phyloP scores from a whole-genome alignment of 129 eudicot species.

The Tagetes patula region DNA sequence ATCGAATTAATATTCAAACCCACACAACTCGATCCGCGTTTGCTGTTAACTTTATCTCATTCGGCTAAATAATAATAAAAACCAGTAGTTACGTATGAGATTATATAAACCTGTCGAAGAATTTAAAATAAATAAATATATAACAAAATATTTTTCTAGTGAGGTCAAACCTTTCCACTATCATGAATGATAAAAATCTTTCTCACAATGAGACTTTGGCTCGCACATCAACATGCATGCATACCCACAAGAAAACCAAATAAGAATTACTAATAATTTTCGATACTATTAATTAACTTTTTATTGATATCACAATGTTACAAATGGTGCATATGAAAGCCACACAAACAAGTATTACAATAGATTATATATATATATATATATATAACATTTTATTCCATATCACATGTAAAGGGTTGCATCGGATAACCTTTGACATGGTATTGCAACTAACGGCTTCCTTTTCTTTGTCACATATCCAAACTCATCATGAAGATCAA shows the following conservation, averaged over 20 bases:
- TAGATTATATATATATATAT: not conserved
- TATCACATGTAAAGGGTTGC: not conserved
- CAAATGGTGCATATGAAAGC: not conserved
- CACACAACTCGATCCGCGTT: not conserved
- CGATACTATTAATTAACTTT: no score
- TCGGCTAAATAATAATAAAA: not conserved
- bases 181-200: no score
- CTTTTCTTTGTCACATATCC: slow-evolving; percentile 3
- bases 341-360: not conserved
- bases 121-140: no score
- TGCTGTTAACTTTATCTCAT: slow-evolving; percentile 8
- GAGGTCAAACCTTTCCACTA: no score
- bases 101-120: not conserved
- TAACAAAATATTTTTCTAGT: no score
- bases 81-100: not conserved
- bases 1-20: not conserved
- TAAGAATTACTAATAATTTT: no score
- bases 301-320: not conserved
- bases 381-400: not conserved
- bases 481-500: not conserved
- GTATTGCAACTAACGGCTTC: not conserved
- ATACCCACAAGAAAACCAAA: no score
- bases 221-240: no score
- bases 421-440: slow-evolving; percentile 7
- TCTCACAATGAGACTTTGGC: no score